Conservation (phyloP, 768 basidiomycete species). For the Mrakia frigida region DNA sequence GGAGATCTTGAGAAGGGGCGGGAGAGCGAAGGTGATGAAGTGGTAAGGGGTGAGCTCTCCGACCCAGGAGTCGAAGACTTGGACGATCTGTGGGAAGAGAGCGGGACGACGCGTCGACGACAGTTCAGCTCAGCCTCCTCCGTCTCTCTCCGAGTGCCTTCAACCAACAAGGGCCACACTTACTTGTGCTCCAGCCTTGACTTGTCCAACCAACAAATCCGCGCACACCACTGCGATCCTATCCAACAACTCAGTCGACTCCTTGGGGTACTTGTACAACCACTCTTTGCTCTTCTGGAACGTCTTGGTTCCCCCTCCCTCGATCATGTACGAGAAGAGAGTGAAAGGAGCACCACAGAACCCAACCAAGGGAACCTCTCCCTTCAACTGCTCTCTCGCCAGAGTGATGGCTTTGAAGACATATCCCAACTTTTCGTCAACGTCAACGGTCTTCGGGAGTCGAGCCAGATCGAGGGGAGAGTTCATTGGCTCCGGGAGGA, state of each 20-base stretch:
- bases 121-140: no score
- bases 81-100: conserved; percentile 62
- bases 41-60: conserved; percentile 86
- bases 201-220: conserved; percentile 85
- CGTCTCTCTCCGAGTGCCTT: no score
- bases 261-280: conserved; percentile 83
- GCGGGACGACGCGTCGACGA: neutral
- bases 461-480: conserved; percentile 66
- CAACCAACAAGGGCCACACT: conserved; percentile 31
- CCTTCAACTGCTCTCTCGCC: conserved; percentile 71
- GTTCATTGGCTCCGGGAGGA: conserved; percentile 77
- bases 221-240: conserved; percentile 84
- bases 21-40: conserved; percentile 76
- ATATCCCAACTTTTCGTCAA: conserved; percentile 80
- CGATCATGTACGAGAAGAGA: conserved; percentile 95
- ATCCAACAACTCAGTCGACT: conserved; percentile 68
- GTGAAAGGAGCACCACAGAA: conserved; percentile 99
- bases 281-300: conserved; percentile 88
- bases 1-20: conserved; percentile 68
- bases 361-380: conserved; percentile 90
- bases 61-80: conserved; percentile 96
- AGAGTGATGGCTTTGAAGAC: conserved; percentile 86
- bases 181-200: conserved; percentile 93
- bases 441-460: conserved; percentile 61
- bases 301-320: conserved; percentile 88